Conservation (phyloP, 495 filamentous ascomycete species). For the Aspergillus nanangensis region DNA sequence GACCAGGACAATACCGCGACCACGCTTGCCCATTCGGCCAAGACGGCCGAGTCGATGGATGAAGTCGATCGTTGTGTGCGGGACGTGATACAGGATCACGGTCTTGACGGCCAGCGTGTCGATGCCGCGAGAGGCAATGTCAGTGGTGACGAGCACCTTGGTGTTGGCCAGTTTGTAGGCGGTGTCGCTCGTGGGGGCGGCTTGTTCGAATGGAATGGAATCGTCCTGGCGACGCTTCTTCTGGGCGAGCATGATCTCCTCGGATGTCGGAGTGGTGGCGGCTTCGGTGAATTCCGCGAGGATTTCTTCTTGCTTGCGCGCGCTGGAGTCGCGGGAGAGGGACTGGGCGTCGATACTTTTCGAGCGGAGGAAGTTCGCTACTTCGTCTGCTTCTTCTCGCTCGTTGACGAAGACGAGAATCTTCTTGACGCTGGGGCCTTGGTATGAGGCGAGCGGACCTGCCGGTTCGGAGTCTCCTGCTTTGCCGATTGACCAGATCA, state of each 20-base stretch:
- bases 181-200: slow-evolving; percentile 7
- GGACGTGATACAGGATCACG: slow-evolving; percentile 91
- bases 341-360: slow-evolving; percentile 88
- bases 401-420: slow-evolving; percentile 98
- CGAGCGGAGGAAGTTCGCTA: slow-evolving; percentile 70
- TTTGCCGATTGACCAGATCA: slow-evolving; percentile 89
- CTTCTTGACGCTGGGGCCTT: slow-evolving; percentile 63
- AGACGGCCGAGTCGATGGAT: slow-evolving; percentile 91
- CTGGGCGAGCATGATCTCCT: slow-evolving; percentile 31
- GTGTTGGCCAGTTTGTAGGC: slow-evolving; percentile 55
- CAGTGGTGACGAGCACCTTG: slow-evolving; percentile 90
- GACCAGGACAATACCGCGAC: slow-evolving; percentile 83
- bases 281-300: slow-evolving; percentile 71
- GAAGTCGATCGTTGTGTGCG: slow-evolving; percentile 93
- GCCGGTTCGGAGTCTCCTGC: slow-evolving; percentile 48
- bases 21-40: slow-evolving; percentile 87
- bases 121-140: slow-evolving; percentile 87
- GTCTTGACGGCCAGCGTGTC: slow-evolving; percentile 90
- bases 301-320: slow-evolving; percentile 67
- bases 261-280: slow-evolving; percentile 35
- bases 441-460: slow-evolving; percentile 26
- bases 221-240: slow-evolving; percentile 27
- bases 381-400: slow-evolving; percentile 77
- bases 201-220: slow-evolving; percentile 28
- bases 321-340: slow-evolving; percentile 73